Evolutionary conservation across 305 asterid genomes (phyloP), one percentile per base, ranked within the genome.

Genomic region (Fraxinus paxiana): DNA sequence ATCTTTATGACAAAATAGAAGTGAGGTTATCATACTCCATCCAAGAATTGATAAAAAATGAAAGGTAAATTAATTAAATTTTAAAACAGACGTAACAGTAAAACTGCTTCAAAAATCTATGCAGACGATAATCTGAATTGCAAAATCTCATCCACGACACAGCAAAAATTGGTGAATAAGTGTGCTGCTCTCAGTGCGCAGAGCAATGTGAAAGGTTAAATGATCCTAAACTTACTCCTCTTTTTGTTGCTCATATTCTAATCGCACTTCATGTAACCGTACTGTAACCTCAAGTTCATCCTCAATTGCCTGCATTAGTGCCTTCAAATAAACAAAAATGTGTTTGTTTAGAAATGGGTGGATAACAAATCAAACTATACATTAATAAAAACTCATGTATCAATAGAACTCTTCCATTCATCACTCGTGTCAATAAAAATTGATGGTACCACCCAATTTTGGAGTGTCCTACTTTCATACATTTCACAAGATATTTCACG

Each of bases 241-340:
- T 86, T 88, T 88, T 88, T 96, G 99, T 13, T 97, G 98, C 86
- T 92, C 97, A 89, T 93, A 93, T 84, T 90, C 97, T 13, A 91
- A 87, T 56, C 98, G 97, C 84, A 94, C 98, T 87, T 94, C 99
- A 85, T 96, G 99, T 76, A 94, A 97, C 20, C 97, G 90, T 24
- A 91, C 96, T 12, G 92, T 94, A 76, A 96, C 97, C 88, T 96
- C 99, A 87, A 96, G 97, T 84, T 96, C 99, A 84, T 94, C 98
- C 87, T 96, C 98, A 59, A 96, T 93, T 35, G 91, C 85, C 82
- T 91, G 97, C 89, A 94, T 82, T 73, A 96, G 77, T 65, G 93
- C 94, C 98, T 96, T 82, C 15, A 82, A 73, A 73, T 76, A 56
- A 79, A 84, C 84, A 89, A 18, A 73, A 77, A 79, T 24, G 48